These are phyloP conservation scores for Microcyclospora pomicola DNA, from an alignment of 2,329 filamentous ascomycete species.

Conservation along the genomic window DNA sequence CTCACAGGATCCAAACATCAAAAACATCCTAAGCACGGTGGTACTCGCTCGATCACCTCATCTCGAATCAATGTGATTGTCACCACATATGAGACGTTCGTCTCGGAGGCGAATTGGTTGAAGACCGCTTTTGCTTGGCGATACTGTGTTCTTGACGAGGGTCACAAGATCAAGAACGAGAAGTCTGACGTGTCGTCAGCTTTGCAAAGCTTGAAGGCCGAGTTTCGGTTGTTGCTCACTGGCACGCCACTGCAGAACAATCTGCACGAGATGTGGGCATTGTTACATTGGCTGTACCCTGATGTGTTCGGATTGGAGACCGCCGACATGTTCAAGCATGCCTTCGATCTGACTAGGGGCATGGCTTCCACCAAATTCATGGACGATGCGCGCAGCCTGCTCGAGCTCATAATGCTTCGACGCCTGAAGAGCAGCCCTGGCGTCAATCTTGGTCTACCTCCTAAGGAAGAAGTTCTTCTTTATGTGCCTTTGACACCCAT, in stretches of 20 bases:
- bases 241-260: constrained; percentile 48
- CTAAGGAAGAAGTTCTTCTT: constrained; percentile 43
- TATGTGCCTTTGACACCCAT: constrained; percentile 45
- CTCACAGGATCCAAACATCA: constrained; percentile 2
- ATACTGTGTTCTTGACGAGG: constrained; percentile 41
- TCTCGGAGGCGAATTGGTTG: constrained; percentile 35
- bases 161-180: constrained; percentile 40
- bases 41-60: constrained; percentile 10
- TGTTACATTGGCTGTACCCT: constrained; percentile 44
- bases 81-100: constrained; percentile 38
- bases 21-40: background rate
- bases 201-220: constrained; percentile 31
- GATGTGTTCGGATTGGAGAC: constrained; percentile 43
- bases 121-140: constrained; percentile 38
- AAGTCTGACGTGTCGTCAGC: constrained; percentile 29
- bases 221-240: constrained; percentile 38
- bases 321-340: constrained; percentile 37
- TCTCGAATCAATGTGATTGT: constrained; percentile 35
- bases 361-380: constrained; percentile 40
- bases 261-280: constrained; percentile 42
- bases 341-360: constrained; percentile 43
- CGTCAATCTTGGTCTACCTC: constrained; percentile 41
- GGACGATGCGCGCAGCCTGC: constrained; percentile 37
- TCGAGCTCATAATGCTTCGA: constrained; percentile 46
- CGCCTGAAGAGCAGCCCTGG: constrained; percentile 43